Conservation (phyloP, 768 basidiomycete genomes). For the Tylopilus rubrobrunneus region DNA sequence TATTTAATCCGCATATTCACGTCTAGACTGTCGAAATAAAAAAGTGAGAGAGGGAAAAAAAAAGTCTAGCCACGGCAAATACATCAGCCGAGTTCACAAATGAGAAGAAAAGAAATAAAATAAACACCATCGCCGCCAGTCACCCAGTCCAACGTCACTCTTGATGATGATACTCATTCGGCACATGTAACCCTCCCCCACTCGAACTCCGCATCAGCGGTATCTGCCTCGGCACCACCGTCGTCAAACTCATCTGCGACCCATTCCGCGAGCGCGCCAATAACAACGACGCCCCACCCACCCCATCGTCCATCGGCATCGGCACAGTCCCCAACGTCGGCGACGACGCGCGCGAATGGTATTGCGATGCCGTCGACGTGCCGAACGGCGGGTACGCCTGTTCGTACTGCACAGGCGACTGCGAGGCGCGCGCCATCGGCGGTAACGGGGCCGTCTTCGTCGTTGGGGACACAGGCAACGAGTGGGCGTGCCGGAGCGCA, state of each 20-base stretch:
- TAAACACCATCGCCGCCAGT: background rate
- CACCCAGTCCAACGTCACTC: slow-evolving; percentile 1
- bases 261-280: slow-evolving; percentile 59
- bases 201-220: slow-evolving; percentile 37
- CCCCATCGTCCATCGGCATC: slow-evolving; percentile 10
- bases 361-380: slow-evolving; percentile 32
- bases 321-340: slow-evolving; percentile 18
- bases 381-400: slow-evolving; percentile 22
- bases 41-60: background rate
- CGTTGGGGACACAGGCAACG: slow-evolving; percentile 17
- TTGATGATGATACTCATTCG: slow-evolving; percentile 11
- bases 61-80: background rate
- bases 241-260: slow-evolving; percentile 60
- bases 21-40: too few species aligned
- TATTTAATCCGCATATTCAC: background rate
- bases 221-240: slow-evolving; percentile 44
- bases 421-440: background rate
- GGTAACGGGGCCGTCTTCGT: background rate
- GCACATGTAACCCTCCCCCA: slow-evolving; percentile 7
- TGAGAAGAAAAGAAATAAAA: background rate
- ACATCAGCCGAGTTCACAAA: background rate
- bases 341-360: slow-evolving; percentile 31
- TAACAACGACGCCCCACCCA: slow-evolving; percentile 8
- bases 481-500: slow-evolving; percentile 17
- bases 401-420: slow-evolving; percentile 14